Evolutionary conservation across 202 grass and related monocot species (phyloP).

Genomic region (Panicum hallii): DNA sequence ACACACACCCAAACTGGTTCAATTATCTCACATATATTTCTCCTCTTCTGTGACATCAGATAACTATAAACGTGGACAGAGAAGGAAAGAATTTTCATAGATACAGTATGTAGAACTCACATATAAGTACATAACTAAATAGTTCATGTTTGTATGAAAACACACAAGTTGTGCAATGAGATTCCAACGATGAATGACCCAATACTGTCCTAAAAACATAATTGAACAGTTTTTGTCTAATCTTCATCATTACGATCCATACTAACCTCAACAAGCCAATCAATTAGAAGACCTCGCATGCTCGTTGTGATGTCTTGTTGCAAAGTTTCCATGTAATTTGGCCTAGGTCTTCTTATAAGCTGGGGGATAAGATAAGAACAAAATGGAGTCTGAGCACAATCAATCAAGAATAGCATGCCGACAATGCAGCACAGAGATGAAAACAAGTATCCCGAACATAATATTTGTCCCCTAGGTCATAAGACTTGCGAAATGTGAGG

Average conservation of each 20-base stretch:
- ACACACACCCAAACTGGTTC: not conserved
- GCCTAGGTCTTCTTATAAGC: conserved; percentile 78
- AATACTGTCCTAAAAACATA: conserved; percentile 20
- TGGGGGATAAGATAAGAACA: conserved; percentile 45
- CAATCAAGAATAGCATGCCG: conserved; percentile 31
- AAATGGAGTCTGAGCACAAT: conserved; percentile 30
- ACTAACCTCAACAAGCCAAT: conserved; percentile 97
- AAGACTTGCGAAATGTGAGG: conserved; percentile 36
- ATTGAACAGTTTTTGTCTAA: conserved; percentile 35
- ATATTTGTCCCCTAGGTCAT: not conserved
- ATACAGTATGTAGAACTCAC: conserved; percentile 12
- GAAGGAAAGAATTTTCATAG: conserved; percentile 14
- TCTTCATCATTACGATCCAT: conserved; percentile 29
- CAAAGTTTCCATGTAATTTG: conserved; percentile 85
- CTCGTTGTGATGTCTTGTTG: conserved; percentile 78
- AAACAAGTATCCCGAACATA: conserved; percentile 39
- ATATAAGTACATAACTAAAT: not conserved
- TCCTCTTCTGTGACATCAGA: conserved; percentile 25
- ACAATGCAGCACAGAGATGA: conserved; percentile 20
- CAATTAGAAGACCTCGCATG: conserved; percentile 84
- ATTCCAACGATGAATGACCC: conserved; percentile 32
- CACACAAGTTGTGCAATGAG: not conserved
- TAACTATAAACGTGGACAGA: not conserved
- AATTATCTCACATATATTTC: conserved; percentile 32
- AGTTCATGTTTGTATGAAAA: conserved; percentile 17